A percentile compares a stretch with the other conserved stretches of the same genome.
Evolutionary conservation across 2,329 filamentous ascomycete species (phyloP).

Genomic region (Lizonia empirigonia): DNA sequence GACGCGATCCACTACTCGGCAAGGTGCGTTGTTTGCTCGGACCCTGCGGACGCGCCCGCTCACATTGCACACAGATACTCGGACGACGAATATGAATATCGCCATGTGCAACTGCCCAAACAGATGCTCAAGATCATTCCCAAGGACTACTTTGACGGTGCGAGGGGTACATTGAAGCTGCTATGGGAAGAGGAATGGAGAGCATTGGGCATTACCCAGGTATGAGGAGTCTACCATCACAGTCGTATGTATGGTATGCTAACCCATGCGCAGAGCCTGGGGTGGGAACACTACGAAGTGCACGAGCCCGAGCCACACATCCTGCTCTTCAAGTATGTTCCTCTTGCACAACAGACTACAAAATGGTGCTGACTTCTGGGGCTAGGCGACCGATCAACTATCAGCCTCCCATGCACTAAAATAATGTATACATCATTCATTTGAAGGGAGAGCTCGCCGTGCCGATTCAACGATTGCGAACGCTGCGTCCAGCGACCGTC

Average conservation of each 20-base stretch:
- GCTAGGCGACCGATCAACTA: constrained; percentile 81
- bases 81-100: constrained; percentile 92
- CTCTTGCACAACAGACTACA: background rate
- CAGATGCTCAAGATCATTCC: constrained; percentile 98
- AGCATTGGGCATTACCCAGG: constrained; percentile 95
- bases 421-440: constrained; percentile 6
- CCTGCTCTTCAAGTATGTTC: constrained; percentile 90
- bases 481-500: constrained; percentile 19
- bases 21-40: constrained; percentile 63
- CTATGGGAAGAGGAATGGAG: constrained; percentile 99
- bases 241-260: constrained; percentile 5
- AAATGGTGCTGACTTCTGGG: constrained; percentile 13
- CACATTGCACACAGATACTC: constrained; percentile 72
- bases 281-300: constrained; percentile 99
- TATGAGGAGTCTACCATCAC: constrained; percentile 48
- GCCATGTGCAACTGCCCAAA: constrained; percentile 96
- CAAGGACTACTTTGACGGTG: constrained; percentile 87
- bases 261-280: constrained; percentile 72
- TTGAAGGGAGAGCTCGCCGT: constrained; percentile 10
- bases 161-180: constrained; percentile 91
- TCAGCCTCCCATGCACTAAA: constrained; percentile 65
- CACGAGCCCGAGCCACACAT: constrained; percentile 99
- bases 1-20: constrained; percentile 95
- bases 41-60: constrained; percentile 22
- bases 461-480: constrained; percentile 16